Evolutionary conservation across 2,329 filamentous ascomycete genomes (phyloP).

Genomic region (Penicillium sp.): DNA sequence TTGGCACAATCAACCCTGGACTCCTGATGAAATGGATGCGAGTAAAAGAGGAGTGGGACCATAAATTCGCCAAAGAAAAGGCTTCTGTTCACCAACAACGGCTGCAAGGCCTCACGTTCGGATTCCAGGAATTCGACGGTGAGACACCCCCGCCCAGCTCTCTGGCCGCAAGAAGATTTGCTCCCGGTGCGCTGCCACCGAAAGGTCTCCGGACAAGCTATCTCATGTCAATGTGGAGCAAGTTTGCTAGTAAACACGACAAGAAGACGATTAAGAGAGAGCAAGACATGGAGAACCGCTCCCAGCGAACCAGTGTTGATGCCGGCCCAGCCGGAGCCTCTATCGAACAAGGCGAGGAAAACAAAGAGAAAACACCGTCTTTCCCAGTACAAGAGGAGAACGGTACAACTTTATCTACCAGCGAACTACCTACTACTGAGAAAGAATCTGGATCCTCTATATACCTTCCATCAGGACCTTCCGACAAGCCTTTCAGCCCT

Average conservation of each 20-base stretch:
- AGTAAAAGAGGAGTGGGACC: slow-evolving; percentile 74
- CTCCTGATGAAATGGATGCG: slow-evolving; percentile 84
- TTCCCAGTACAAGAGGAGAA: slow-evolving; percentile 3
- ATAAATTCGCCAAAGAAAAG: slow-evolving; percentile 71
- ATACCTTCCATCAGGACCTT: neutral
- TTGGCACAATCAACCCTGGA: slow-evolving; percentile 79
- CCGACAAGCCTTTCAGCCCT: slow-evolving; percentile 28
- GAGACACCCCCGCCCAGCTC: slow-evolving; percentile 85
- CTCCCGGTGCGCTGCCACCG: slow-evolving; percentile 36
- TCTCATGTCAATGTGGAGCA: slow-evolving; percentile 80
- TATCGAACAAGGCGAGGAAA: slow-evolving; percentile 21
- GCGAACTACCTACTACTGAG: neutral
- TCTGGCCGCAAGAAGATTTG: slow-evolving; percentile 69
- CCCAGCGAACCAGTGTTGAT: slow-evolving; percentile 34
- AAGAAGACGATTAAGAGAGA: slow-evolving; percentile 65
- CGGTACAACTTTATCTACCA: neutral
- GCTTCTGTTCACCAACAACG: slow-evolving; percentile 74
- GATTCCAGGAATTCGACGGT: slow-evolving; percentile 73
- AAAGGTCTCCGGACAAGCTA: slow-evolving; percentile 62
- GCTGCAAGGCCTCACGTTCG: slow-evolving; percentile 71
- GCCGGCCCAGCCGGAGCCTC: slow-evolving; percentile 32
- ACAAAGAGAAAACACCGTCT: neutral
- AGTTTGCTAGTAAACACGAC: slow-evolving; percentile 90
- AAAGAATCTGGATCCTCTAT: neutral
- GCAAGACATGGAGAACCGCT: slow-evolving; percentile 27